Percentiles rank a stretch among this genome's conserved stretches.
Evolutionary conservation across 2,329 filamentous ascomycete species (phyloP).

Genomic region (Lecanicillium sp.): DNA sequence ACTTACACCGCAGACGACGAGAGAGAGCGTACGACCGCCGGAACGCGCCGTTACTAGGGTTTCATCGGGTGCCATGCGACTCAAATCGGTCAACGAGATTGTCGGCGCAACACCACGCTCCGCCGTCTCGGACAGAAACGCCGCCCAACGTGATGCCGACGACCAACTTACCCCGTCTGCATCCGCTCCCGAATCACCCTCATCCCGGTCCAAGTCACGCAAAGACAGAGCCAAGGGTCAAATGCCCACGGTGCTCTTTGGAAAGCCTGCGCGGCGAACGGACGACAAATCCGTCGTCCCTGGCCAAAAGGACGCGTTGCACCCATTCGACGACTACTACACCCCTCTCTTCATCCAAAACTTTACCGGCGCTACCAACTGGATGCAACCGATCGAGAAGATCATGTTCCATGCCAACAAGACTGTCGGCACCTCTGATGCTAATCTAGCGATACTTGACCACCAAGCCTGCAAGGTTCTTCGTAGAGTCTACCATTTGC

Average conservation of each 20-base stretch:
- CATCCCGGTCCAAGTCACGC: slow-evolving; percentile 29
- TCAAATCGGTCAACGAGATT: slow-evolving; percentile 68
- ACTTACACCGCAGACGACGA: slow-evolving; percentile 10
- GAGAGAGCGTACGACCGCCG: slow-evolving; percentile 9
- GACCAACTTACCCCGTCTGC: slow-evolving; percentile 33
- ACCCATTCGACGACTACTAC: slow-evolving; percentile 55
- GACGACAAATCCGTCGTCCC: slow-evolving; percentile 39
- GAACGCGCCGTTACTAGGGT: slow-evolving; percentile 61
- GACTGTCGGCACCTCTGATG: slow-evolving; percentile 78
- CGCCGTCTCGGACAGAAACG: slow-evolving; percentile 13
- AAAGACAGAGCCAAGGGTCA: slow-evolving; percentile 57
- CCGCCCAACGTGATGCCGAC: slow-evolving; percentile 25
- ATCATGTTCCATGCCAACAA: slow-evolving; percentile 80
- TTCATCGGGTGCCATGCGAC: slow-evolving; percentile 60
- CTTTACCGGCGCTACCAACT: slow-evolving; percentile 45
- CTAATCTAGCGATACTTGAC: slow-evolving; percentile 75
- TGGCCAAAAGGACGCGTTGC: slow-evolving; percentile 30
- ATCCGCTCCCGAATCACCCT: slow-evolving; percentile 36
- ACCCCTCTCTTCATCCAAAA: slow-evolving; percentile 54
- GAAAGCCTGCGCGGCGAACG: slow-evolving; percentile 50
- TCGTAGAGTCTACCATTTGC: slow-evolving; percentile 79
- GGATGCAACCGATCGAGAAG: slow-evolving; percentile 59
- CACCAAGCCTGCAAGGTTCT: slow-evolving; percentile 82
- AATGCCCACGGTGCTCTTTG: slow-evolving; percentile 70
- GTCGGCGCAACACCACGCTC: slow-evolving; percentile 48